phyloP scores from a whole-genome alignment of 2,329 filamentous ascomycete genomes.

The Trichoderma sp. region DNA sequence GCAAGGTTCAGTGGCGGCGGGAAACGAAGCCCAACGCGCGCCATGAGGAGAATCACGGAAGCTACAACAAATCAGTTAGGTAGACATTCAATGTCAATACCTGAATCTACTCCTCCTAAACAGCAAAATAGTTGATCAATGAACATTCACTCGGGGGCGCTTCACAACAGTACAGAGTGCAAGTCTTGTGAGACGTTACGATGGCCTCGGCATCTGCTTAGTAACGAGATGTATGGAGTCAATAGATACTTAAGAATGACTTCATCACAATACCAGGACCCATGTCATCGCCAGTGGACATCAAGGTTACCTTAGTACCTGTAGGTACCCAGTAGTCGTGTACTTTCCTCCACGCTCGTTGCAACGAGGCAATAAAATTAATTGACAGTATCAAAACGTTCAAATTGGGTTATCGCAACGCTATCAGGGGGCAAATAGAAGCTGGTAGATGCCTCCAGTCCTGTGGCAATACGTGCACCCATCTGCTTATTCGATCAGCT shows the following conservation, averaged over 20 bases:
- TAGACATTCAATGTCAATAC: background rate
- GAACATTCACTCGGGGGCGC: background rate
- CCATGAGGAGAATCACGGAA: background rate
- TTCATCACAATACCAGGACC: background rate
- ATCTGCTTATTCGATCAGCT: conserved; percentile 1
- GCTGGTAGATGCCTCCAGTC: background rate
- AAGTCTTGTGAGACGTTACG: background rate
- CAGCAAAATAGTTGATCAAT: background rate
- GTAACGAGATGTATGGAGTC: background rate
- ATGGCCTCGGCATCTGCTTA: background rate
- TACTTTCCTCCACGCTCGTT: background rate
- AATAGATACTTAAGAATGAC: background rate
- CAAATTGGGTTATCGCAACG: background rate
- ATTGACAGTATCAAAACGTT: background rate
- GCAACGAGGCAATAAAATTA: background rate
- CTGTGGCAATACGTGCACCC: background rate
- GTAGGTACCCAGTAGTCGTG: background rate
- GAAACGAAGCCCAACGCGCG: background rate
- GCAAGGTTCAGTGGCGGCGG: background rate
- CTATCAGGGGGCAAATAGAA: background rate
- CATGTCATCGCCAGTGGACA: background rate
- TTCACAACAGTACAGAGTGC: background rate
- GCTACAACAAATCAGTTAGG: background rate
- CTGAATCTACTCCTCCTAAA: background rate
- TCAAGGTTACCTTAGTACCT: background rate